Conservation (phyloP, 2,329 filamentous ascomycete species). For the Thielaviopsis punctulata region DNA sequence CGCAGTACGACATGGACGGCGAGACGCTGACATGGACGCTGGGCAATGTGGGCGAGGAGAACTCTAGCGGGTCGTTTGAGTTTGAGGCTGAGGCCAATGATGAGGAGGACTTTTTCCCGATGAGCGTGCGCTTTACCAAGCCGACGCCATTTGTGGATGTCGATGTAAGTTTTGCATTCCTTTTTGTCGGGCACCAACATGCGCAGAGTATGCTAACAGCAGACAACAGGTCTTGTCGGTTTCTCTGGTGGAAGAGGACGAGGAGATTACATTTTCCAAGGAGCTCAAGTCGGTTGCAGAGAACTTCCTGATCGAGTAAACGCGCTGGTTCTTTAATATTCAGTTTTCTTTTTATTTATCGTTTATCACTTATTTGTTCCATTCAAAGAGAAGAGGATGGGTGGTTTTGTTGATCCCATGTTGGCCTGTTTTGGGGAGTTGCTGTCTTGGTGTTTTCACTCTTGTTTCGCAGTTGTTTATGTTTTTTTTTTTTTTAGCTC, state of each 20-base stretch:
- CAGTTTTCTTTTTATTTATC: too few species aligned
- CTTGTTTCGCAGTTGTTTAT: not conserved
- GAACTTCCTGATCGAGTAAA: conserved; percentile 58
- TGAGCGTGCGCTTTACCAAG: conserved; percentile 82
- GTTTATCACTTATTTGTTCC: not conserved
- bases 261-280: conserved; percentile 69
- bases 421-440: conserved; percentile 4
- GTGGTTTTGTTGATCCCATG: conserved; percentile 4
- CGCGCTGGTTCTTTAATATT: too few species aligned
- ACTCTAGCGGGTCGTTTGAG: conserved; percentile 75
- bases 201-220: not conserved
- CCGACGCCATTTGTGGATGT: conserved; percentile 76
- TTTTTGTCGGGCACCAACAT: too few species aligned
- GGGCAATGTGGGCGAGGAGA: conserved; percentile 67
- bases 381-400: not conserved
- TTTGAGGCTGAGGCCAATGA: conserved; percentile 80
- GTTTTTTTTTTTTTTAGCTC: not conserved
- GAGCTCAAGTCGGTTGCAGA: conserved; percentile 64
- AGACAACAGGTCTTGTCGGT: conserved; percentile 48
- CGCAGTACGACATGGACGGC: conserved; percentile 81
- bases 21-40: conserved; percentile 91
- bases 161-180: conserved; percentile 51
- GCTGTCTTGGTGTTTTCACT: not conserved
- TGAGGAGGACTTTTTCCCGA: conserved; percentile 95
- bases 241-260: conserved; percentile 53